Percentiles rank a stretch among this genome's conserved stretches.
Evolutionary conservation across 1,284 basidiomycete species (phyloP).

Genomic region (Leccinum huronense): DNA sequence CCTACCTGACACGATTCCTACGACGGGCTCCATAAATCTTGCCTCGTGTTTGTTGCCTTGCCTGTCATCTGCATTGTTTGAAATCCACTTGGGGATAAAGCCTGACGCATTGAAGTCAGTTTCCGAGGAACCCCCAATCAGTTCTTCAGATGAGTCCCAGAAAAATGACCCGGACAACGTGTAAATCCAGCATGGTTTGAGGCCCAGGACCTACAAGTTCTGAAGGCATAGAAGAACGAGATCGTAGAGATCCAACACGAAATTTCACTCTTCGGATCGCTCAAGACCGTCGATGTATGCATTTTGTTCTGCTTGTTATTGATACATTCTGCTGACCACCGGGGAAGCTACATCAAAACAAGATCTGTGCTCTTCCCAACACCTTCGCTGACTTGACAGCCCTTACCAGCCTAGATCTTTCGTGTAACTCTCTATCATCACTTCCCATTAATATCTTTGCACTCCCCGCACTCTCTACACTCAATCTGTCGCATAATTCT

Average conservation of each 20-base stretch:
- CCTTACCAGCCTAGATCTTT: slow-evolving; percentile 64
- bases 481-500: slow-evolving; percentile 71
- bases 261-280: slow-evolving; percentile 75
- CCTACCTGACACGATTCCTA: slow-evolving; percentile 42
- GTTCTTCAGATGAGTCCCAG: slow-evolving; percentile 37
- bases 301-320: slow-evolving; percentile 25
- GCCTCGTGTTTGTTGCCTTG: slow-evolving; percentile 66
- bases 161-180: slow-evolving; percentile 38
- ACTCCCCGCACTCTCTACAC: slow-evolving; percentile 59
- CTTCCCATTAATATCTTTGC: slow-evolving; percentile 65
- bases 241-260: slow-evolving; percentile 76
- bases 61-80: slow-evolving; percentile 74
- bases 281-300: slow-evolving; percentile 72
- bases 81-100: slow-evolving; percentile 70
- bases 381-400: slow-evolving; percentile 63
- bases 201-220: slow-evolving; percentile 66
- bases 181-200: slow-evolving; percentile 70
- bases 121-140: slow-evolving; percentile 57
- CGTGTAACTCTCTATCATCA: slow-evolving; percentile 61
- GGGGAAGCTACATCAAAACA: slow-evolving; percentile 70
- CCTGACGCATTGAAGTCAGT: slow-evolving; percentile 64
- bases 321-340: slow-evolving; percentile 8
- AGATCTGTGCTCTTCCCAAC: slow-evolving; percentile 55
- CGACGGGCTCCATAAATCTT: slow-evolving; percentile 67
- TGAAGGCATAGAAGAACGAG: slow-evolving; percentile 77